Conservation (phyloP, 139 green algal genomes). For the Micromonas pusilla region DNA sequence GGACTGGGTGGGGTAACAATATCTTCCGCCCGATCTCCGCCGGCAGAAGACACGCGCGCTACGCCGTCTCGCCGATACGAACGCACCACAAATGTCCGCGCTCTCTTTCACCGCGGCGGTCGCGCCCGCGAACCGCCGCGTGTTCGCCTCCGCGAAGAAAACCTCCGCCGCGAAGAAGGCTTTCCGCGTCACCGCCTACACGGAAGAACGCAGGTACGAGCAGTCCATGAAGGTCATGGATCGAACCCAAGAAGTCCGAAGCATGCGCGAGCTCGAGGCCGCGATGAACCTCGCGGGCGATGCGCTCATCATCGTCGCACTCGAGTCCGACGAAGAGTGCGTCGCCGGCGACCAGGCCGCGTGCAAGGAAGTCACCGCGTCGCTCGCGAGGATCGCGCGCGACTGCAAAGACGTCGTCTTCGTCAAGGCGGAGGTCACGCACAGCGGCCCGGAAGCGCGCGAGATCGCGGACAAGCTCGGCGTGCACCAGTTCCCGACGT, state of each 20-base stretch:
- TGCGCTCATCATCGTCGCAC: slow-evolving; percentile 32
- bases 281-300: slow-evolving; percentile 24
- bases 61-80: no score
- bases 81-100: no score
- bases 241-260: not conserved
- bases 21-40: no score
- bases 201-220: not conserved
- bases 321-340: slow-evolving; percentile 31
- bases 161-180: no score
- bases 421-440: slow-evolving; percentile 5
- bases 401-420: slow-evolving; percentile 33
- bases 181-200: not conserved
- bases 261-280: slow-evolving; percentile 22
- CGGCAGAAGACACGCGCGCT: no score
- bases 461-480: slow-evolving; percentile 21
- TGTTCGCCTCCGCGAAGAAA: no score
- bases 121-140: no score
- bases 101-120: no score
- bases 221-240: not conserved
- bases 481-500: slow-evolving; percentile 29
- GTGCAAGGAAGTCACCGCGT: slow-evolving; percentile 28
- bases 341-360: slow-evolving; percentile 15
- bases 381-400: slow-evolving; percentile 24
- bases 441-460: not conserved
- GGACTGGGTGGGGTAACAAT: no score